These are phyloP conservation scores for Colletotrichum chrysophilum DNA, from an alignment of 2,329 filamentous ascomycete genomes.

Conservation along the genomic window DNA sequence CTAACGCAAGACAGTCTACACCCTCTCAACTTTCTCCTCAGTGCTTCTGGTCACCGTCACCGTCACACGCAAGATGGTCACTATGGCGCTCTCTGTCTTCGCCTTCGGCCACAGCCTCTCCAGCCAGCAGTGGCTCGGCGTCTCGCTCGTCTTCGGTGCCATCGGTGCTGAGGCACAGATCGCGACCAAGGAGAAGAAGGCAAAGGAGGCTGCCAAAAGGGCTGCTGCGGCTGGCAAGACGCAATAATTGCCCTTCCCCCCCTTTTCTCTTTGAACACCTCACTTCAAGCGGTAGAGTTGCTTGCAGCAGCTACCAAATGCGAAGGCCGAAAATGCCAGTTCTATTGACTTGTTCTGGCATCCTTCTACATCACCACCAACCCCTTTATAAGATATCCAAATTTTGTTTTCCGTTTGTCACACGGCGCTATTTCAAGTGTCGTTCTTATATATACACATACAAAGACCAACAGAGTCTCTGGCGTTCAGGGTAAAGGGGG, in stretches of 20 bases:
- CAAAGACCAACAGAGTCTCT: background rate
- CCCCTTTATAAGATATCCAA: background rate
- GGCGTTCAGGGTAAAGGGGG: background rate
- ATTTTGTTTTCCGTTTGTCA: background rate
- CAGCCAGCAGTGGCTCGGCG: conserved; percentile 92
- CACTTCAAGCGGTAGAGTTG: background rate
- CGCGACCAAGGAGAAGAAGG: conserved; percentile 80
- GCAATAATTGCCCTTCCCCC: conserved; percentile 12
- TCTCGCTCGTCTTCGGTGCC: conserved; percentile 91
- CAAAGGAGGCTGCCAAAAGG: conserved; percentile 72
- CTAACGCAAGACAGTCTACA: conserved; percentile 70
- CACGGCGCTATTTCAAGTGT: background rate
- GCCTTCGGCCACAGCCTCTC: conserved; percentile 91
- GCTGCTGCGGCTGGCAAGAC: conserved; percentile 36
- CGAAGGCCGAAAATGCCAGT: background rate
- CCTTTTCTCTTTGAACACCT: background rate
- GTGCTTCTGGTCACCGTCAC: conserved; percentile 94
- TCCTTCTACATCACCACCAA: background rate
- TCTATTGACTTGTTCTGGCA: background rate
- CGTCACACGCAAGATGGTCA: conserved; percentile 98
- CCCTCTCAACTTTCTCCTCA: conserved; percentile 88
- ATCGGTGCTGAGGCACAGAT: conserved; percentile 90
- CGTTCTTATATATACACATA: background rate
- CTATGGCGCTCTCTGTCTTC: conserved; percentile 95
- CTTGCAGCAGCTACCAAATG: background rate